Evolutionary conservation across 441 rosid species (phyloP).

Genomic region (Populus trichocarpa): DNA sequence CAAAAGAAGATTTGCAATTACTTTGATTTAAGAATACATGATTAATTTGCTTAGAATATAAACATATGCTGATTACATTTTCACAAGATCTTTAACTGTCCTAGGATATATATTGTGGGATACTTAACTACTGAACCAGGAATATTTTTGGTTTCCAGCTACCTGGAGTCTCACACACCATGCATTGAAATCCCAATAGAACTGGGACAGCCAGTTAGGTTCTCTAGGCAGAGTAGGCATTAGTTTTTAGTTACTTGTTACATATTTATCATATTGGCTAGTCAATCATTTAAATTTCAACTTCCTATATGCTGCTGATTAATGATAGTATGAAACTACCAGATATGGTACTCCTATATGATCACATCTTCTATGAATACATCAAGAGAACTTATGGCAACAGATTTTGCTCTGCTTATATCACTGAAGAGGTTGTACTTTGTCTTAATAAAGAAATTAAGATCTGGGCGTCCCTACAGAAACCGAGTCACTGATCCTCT

Average conservation of each 20-base stretch:
- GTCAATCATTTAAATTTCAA: background rate
- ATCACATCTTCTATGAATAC: background rate
- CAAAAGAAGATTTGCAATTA: background rate
- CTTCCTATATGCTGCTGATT: background rate
- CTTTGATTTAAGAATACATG: background rate
- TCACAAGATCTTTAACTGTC: background rate
- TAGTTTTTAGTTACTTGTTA: constrained; percentile 4
- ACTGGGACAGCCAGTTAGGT: background rate
- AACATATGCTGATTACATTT: background rate
- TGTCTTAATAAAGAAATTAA: background rate
- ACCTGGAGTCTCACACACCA: background rate
- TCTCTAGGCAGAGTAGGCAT: background rate
- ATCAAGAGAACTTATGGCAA: background rate
- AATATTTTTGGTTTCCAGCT: background rate
- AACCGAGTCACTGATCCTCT: background rate
- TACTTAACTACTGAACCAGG: background rate
- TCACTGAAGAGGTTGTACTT: background rate
- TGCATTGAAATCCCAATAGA: background rate
- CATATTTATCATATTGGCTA: background rate
- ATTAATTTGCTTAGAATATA: background rate
- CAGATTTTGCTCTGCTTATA: background rate
- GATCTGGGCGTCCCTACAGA: background rate
- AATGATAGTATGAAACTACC: background rate
- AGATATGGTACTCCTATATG: background rate
- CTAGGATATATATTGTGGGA: background rate